Conservation (phyloP, 306 rosid genomes). For the Ormosia emarginata region DNA sequence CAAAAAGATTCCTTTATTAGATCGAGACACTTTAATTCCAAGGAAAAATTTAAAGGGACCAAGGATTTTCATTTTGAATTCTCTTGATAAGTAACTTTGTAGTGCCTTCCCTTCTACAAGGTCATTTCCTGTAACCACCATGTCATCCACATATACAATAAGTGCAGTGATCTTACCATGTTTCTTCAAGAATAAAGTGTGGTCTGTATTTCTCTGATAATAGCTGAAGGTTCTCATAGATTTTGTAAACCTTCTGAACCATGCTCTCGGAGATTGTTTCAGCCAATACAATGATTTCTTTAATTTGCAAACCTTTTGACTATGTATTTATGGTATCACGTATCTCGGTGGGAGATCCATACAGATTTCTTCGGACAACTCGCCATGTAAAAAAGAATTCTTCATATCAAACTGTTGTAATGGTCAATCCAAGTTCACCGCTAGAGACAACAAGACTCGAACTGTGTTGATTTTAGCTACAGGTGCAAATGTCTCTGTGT, state of each 20-base stretch:
- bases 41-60: not conserved
- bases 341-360: no score
- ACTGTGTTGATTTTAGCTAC: not conserved
- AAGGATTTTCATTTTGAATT: constrained; percentile 9
- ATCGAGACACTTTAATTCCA: no score
- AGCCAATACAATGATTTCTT: not conserved
- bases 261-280: not conserved
- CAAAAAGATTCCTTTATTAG: no score
- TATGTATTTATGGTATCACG: no score
- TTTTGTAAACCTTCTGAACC: not conserved
- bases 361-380: no score
- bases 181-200: not conserved
- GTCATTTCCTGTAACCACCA: not conserved
- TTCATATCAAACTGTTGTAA: no score
- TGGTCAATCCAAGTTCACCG: no score
- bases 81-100: not conserved
- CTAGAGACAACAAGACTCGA: not conserved
- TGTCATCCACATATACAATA: not conserved
- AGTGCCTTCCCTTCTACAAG: not conserved
- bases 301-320: not conserved
- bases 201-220: not conserved
- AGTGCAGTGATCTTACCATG: not conserved
- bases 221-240: not conserved
- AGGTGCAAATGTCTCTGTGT: not conserved
- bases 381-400: no score